Conservation (phyloP, 164 flowering plant genomes). For the Dillenia turbinata region DNA sequence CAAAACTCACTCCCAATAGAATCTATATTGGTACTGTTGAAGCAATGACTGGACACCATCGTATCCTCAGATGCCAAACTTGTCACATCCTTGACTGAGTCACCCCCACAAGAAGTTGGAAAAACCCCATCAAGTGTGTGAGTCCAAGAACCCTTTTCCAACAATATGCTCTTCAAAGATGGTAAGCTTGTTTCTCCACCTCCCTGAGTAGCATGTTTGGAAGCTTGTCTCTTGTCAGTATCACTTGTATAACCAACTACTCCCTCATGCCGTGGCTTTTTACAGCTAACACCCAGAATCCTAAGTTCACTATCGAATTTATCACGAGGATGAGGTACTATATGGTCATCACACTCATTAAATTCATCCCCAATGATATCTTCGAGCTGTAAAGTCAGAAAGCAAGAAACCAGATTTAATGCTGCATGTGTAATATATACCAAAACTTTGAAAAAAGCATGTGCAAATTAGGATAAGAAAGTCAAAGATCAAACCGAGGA, state of each 20-base stretch:
- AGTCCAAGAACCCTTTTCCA: conserved; percentile 49
- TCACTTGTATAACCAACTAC: conserved; percentile 17
- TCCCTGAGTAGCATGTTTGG: conserved; percentile 18
- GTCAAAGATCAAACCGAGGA: too few relatives aligned
- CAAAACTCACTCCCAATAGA: conserved; percentile 23
- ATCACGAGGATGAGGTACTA: conserved; percentile 54
- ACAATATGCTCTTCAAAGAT: conserved; percentile 27
- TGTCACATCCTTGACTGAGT: conserved; percentile 21
- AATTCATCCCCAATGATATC: conserved; percentile 68
- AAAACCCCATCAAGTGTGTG: conserved; percentile 30
- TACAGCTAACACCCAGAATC: conserved; percentile 23
- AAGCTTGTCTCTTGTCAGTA: conserved; percentile 13
- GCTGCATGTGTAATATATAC: too few relatives aligned
- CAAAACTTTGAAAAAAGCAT: too few relatives aligned
- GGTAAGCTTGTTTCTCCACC: conserved; percentile 19
- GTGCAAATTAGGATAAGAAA: too few relatives aligned
- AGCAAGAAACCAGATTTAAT: too few relatives aligned
- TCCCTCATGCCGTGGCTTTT: conserved; percentile 39
- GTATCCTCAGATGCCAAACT: conserved; percentile 31
- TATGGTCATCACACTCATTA: conserved; percentile 60
- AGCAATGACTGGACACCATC: conserved; percentile 32
- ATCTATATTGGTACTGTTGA: conserved; percentile 25
- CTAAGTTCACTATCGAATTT: conserved; percentile 10
- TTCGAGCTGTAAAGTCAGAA: conserved; percentile 49
- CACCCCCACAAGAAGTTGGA: conserved; percentile 36